A percentile compares a stretch with the other conserved stretches of the same genome.
phyloP scores from a whole-genome alignment of 2,329 filamentous ascomycete genomes.

The Botrytis galanthina region DNA sequence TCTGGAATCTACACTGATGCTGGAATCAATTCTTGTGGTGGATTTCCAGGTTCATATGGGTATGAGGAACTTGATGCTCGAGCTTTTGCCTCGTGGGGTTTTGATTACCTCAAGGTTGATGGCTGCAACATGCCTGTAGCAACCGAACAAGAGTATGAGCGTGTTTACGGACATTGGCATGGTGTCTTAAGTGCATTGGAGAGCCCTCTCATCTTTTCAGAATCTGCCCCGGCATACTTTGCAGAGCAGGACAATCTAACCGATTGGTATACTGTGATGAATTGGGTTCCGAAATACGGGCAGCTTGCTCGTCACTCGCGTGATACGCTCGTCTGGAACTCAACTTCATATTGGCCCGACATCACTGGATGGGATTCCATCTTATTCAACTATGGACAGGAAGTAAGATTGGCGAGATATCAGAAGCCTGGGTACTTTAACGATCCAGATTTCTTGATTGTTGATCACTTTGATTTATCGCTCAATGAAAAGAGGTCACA shows the following conservation, averaged over 20 bases:
- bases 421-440: constrained; percentile 42
- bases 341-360: constrained; percentile 32
- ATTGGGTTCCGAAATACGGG: constrained; percentile 42
- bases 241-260: constrained; percentile 44
- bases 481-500: constrained; percentile 34
- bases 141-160: constrained; percentile 42
- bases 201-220: constrained; percentile 38
- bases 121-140: constrained; percentile 48
- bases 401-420: constrained; percentile 34
- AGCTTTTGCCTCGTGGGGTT: constrained; percentile 53
- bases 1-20: constrained; percentile 63
- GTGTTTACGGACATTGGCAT: constrained; percentile 45
- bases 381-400: constrained; percentile 47
- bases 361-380: constrained; percentile 46
- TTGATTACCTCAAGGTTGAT: constrained; percentile 60
- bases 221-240: constrained; percentile 50
- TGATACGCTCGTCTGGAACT: constrained; percentile 35
- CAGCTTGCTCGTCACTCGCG: constrained; percentile 41
- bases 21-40: constrained; percentile 46
- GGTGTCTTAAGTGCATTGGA: constrained; percentile 35
- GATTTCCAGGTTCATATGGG: constrained; percentile 56
- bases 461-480: constrained; percentile 33
- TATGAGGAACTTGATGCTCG: constrained; percentile 58
- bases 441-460: constrained; percentile 35
- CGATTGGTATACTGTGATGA: constrained; percentile 48